phyloP scores from a whole-genome alignment of 495 filamentous ascomycete genomes.

The Xylaria bambusicola region DNA sequence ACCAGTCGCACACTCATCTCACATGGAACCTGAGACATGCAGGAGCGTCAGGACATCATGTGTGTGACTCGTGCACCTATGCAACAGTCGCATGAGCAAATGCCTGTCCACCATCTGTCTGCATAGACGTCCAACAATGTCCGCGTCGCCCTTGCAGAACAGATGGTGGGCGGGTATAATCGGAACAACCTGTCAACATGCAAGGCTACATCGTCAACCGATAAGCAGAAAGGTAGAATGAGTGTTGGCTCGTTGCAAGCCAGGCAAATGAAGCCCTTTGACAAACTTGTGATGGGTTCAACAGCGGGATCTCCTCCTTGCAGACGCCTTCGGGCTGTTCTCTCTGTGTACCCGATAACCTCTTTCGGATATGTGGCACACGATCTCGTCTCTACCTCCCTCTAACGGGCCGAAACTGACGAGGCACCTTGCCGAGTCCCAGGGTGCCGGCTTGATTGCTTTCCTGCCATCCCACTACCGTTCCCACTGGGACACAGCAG shows the following conservation, averaged over 20 bases:
- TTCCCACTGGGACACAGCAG: slow-evolving; percentile 14
- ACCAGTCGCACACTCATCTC: slow-evolving; percentile 1
- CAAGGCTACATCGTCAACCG: not conserved
- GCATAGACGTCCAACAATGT: not conserved
- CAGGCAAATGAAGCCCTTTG: no score
- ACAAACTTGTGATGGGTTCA: not conserved
- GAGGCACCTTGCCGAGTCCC: slow-evolving; percentile 12
- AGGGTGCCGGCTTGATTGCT: slow-evolving; percentile 1
- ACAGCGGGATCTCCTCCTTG: slow-evolving; percentile 8
- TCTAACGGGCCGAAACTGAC: slow-evolving; percentile 9
- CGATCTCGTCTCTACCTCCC: slow-evolving; percentile 1
- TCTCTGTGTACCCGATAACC: slow-evolving; percentile 9
- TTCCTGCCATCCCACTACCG: not conserved
- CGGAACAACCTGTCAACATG: slow-evolving; percentile 12
- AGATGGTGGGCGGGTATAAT: not conserved
- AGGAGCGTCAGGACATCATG: not conserved
- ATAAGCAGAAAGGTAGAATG: no score
- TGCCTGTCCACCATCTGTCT: not conserved
- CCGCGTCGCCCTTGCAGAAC: slow-evolving; percentile 11
- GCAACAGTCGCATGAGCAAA: not conserved
- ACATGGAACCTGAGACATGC: slow-evolving; percentile 14
- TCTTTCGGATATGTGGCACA: slow-evolving; percentile 3
- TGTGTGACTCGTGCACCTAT: not conserved
- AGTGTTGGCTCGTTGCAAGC: slow-evolving; percentile 1
- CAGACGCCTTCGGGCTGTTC: not conserved